phyloP scores from a whole-genome alignment of 176 grass and related monocot genomes.

The Bothriochloa decipiens region DNA sequence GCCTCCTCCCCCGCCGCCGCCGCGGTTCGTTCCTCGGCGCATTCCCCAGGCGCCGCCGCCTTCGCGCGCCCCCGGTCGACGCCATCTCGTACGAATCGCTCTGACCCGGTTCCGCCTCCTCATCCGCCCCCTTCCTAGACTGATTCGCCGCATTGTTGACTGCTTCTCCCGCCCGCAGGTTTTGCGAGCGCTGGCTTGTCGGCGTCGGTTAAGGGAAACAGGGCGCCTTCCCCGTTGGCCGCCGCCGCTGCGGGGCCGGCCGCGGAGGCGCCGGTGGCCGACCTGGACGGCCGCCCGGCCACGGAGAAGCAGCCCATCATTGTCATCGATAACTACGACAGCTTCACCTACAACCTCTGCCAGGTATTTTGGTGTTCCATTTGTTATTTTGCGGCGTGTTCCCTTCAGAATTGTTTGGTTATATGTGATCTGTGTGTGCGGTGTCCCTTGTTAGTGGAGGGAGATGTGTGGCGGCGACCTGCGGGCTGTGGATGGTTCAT shows the following conservation, averaged over 20 bases:
- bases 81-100: constrained; percentile 34
- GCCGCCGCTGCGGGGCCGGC: constrained; percentile 28
- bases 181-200: neutral
- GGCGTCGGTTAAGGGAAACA: constrained; percentile 3
- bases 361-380: constrained; percentile 68
- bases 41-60: neutral
- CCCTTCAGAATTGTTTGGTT: neutral
- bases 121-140: neutral
- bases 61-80: constrained; percentile 32
- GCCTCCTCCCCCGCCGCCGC: neutral
- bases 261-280: constrained; percentile 23
- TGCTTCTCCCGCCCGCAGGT: neutral
- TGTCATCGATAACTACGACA: constrained; percentile 97
- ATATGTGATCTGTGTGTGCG: neutral
- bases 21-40: neutral
- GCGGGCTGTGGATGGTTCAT: too few species aligned
- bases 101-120: neutral
- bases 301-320: constrained; percentile 69
- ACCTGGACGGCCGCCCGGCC: constrained; percentile 29
- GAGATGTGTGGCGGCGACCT: neutral
- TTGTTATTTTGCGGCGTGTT: neutral
- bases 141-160: constrained; percentile 21
- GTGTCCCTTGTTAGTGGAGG: constrained; percentile 11
- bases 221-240: neutral
- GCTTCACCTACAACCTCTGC: constrained; percentile 96